Evolutionary conservation across 176 grass and related monocot genomes (phyloP), one percentile per base, ranked within the genome.

Genomic region (Aegilops umbellulata): DNA sequence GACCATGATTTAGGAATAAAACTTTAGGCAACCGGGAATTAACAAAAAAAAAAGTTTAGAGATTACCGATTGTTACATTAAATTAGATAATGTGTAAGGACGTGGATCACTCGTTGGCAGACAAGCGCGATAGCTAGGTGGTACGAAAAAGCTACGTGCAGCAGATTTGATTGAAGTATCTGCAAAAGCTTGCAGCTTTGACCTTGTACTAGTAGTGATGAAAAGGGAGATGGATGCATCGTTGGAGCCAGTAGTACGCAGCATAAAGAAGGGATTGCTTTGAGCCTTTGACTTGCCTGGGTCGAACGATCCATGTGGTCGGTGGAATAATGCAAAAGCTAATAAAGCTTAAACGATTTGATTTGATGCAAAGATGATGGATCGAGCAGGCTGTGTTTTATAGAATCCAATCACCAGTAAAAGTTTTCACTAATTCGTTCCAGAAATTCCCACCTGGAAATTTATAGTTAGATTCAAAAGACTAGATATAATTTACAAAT

Each of bases 291-390:
- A 71, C 35, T 36, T 71, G 68, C 68, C 2, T 11, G 16, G 15
- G 27, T 76, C 23, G 69, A 38, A 34, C 69, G 11, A 72, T 42
- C 29, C 73, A 17, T 76, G 73, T 51, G 44, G 44, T 76, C 73
- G 73, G 26, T 76, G 73, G 73, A 76, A 76, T 53, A 53, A 76
- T 30, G 26, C 46, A 55, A 76, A 76, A 76, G 73, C 72, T 2
- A 51, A 76, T 47, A 41, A 51, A 49, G 73, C 47, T 51, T 27
- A 31, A 76, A 53, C 2, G 46, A 76, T 76, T 76, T 53, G 72
- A 76, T 76, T 76, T 55, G 25, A 76, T 42, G 39, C 39, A 42
- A 42, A 42, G 39, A 42, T 42, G 39, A 74, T 49, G 15, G 72
- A 29, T 30, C 72, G 39, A 2, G 41, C 72, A 74, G 51, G 17